Evolutionary conservation across 352 stramenopile genomes (phyloP).

Genomic region (Globisporangium camurandrum): DNA sequence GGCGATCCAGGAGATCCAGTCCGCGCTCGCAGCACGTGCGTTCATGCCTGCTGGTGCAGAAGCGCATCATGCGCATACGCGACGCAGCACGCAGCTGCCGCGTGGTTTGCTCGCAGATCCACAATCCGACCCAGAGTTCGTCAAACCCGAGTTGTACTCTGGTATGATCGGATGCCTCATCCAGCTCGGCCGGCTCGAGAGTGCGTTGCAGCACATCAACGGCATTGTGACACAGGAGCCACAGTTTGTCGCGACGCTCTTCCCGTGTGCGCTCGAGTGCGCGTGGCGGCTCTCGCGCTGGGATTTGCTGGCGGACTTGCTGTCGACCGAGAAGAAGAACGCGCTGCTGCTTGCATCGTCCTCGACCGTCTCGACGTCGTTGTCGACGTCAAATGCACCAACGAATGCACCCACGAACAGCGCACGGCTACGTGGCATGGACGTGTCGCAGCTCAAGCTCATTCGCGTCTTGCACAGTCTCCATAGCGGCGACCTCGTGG

Average conservation of each 20-base stretch:
- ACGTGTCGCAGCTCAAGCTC: slow-evolving; percentile 70
- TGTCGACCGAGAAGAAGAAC: slow-evolving; percentile 71
- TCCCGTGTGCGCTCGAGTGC: slow-evolving; percentile 77
- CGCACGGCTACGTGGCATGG: slow-evolving; percentile 44
- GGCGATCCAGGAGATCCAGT: slow-evolving; percentile 66
- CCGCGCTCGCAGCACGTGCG: slow-evolving; percentile 25
- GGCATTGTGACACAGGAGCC: slow-evolving; percentile 77
- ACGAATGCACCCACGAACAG: background rate
- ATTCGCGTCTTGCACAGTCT: slow-evolving; percentile 77
- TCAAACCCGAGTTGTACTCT: slow-evolving; percentile 72
- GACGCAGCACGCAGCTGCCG: slow-evolving; percentile 4
- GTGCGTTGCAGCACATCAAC: slow-evolving; percentile 81
- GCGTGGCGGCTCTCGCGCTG: slow-evolving; percentile 82
- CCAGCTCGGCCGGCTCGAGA: slow-evolving; percentile 76
- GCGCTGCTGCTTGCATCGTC: slow-evolving; percentile 36
- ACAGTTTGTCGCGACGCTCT: slow-evolving; percentile 69
- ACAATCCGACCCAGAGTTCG: slow-evolving; percentile 34
- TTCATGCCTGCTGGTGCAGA: slow-evolving; percentile 8
- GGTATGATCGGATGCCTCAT: slow-evolving; percentile 83
- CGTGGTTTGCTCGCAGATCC: slow-evolving; percentile 18
- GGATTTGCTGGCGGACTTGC: slow-evolving; percentile 65
- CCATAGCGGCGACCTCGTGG: slow-evolving; percentile 40
- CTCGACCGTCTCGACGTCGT: background rate
- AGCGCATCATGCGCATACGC: background rate
- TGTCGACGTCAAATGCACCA: too few species aligned